These are phyloP conservation scores for Sextonia rubra DNA, from an alignment of 164 flowering plant species.

Conservation along the genomic window DNA sequence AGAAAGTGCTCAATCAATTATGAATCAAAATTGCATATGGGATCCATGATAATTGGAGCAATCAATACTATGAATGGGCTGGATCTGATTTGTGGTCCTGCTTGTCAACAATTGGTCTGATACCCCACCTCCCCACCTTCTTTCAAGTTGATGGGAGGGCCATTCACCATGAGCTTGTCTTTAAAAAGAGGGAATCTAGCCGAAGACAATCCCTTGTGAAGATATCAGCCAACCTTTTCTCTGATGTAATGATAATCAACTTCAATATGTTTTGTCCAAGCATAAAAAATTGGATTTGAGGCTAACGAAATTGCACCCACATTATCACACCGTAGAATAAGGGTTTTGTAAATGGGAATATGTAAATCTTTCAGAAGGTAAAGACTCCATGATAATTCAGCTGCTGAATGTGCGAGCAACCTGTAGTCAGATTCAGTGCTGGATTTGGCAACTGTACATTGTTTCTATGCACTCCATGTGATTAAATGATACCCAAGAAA, in stretches of 20 bases:
- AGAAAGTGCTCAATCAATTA: too few relatives aligned
- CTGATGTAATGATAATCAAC: neutral
- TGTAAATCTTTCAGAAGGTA: neutral
- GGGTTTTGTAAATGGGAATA: conserved; percentile 9
- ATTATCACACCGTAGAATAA: conserved; percentile 21
- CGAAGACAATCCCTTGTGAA: neutral
- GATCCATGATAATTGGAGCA: too few relatives aligned
- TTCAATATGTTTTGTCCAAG: conserved; percentile 3
- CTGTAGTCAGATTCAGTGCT: neutral
- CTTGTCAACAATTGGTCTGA: neutral
- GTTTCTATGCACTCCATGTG: neutral
- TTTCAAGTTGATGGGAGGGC: neutral
- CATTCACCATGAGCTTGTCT: neutral
- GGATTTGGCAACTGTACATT: neutral
- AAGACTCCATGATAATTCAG: neutral
- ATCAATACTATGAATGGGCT: too few relatives aligned
- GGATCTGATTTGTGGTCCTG: neutral
- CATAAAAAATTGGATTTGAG: conserved; percentile 29
- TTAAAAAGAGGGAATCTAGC: neutral
- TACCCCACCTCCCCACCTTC: too few relatives aligned
- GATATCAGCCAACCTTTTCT: conserved; percentile 2
- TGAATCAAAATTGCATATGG: too few relatives aligned
- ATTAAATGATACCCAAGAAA: neutral
- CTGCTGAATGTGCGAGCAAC: neutral
- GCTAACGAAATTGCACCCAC: conserved; percentile 15